Evolutionary conservation across 169 alveolate genomes (phyloP), one percentile per base, ranked within the genome.

Genomic region (Eimeria tenella): DNA sequence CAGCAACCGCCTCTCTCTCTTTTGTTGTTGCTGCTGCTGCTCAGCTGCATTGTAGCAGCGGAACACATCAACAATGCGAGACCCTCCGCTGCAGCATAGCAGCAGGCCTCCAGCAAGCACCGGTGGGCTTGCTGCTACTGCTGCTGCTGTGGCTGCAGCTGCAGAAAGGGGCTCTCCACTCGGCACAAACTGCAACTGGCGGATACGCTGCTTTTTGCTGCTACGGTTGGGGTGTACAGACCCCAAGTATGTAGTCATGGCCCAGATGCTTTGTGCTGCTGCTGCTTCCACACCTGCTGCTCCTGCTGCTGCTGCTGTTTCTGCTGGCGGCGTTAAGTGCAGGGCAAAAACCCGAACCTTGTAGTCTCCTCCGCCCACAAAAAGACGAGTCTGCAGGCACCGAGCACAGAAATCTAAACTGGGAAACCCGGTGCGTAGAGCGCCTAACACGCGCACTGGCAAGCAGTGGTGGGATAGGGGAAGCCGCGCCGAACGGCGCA

Each of bases 341-440:
- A 91, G 83, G 17, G 73, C 75, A 23, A 53, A 91, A 15, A 91
- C 91, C 62, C 95, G 95, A n/a, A 91, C 58, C 49, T 62, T 15
- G 49, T 52, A 87, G 68, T 91, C 95, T 25, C 68, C 75, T n/a
- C 91, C 71, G 4, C 95, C 95, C 3, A 77, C 95, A 21, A 91
- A 63, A 31, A 91, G 68, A 50, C 95, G 95, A 7, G 90, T 74
- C 95, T 91, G 90, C 52, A 62, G 21, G 17, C 55, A 25, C 42
- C 77, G 42, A 21, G 50, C 21, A 68, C 21, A 68, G 77, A 15
- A 68, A 68, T n/a, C 9, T n/a, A 19, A 68, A 5, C 77, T 11
- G 77, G 50, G 19, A n/a, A 10, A 58, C 11, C 4, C 42, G 42
- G 42, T 31, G 42, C 42, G 42, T 31, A 31, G 42, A 31, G 42